Evolutionary conservation across 2,329 filamentous ascomycete genomes (phyloP).

Genomic region (Diaporthe ilicicola): DNA sequence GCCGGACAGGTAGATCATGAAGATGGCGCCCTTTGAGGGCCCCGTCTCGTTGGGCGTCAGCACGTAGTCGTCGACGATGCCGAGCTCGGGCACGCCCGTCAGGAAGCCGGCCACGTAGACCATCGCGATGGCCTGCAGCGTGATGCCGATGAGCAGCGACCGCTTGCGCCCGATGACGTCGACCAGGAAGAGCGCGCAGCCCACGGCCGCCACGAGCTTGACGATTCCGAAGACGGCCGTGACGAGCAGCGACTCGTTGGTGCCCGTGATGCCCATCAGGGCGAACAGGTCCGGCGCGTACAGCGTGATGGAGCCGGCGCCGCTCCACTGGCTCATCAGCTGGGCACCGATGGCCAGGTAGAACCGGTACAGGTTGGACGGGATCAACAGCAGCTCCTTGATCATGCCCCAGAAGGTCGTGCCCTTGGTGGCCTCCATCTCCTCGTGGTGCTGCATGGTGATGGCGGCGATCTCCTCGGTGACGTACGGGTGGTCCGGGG

Average conservation of each 20-base stretch:
- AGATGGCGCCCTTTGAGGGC: conserved; percentile 73
- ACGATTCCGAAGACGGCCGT: conserved; percentile 80
- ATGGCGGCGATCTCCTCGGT: conserved; percentile 70
- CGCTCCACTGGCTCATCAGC: conserved; percentile 77
- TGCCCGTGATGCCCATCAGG: conserved; percentile 74
- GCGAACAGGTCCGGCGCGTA: conserved; percentile 79
- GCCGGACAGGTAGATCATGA: conserved; percentile 76
- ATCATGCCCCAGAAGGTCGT: conserved; percentile 70
- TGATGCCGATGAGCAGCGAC: conserved; percentile 67
- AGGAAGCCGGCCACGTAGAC: conserved; percentile 70
- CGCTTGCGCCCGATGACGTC: conserved; percentile 81
- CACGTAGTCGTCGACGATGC: conserved; percentile 55
- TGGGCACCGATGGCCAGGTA: conserved; percentile 75
- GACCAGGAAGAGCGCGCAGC: conserved; percentile 81
- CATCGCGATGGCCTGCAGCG: conserved; percentile 68
- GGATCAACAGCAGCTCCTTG: conserved; percentile 73
- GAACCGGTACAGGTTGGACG: conserved; percentile 76
- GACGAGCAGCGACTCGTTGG: conserved; percentile 74
- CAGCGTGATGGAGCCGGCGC: conserved; percentile 77
- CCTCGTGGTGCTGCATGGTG: conserved; percentile 71
- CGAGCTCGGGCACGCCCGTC: conserved; percentile 67
- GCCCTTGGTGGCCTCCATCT: conserved; percentile 75
- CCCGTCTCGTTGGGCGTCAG: conserved; percentile 58
- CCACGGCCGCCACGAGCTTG: conserved; percentile 72
- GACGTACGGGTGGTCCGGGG: conserved; percentile 68